Base-by-base conservation (phyloP, 331 rosid genomes). In the Saraca asoca region DNA sequence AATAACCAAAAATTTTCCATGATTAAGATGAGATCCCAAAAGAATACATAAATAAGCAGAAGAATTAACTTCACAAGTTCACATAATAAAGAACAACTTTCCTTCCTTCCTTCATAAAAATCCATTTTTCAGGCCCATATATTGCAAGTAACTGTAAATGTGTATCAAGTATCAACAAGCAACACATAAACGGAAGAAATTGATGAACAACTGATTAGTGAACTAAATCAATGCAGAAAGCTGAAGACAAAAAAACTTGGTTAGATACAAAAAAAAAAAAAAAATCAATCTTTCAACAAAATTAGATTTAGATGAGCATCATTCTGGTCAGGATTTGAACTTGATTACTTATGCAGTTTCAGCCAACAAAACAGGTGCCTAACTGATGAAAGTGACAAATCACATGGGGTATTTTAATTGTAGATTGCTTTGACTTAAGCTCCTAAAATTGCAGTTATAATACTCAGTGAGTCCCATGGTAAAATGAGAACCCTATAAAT, bases 381-480 rank as follows among this genome's bases (percentile, higher is more conserved):
- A 45, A 52, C 42, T 54, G 10, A 35, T 5, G 38, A 43, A 11
- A 11, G n/a, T 43, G 5, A 11, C 13, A 58, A 64, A 57, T 39
- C 7, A 39, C 13, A 19, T 12, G 5, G 19, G 8, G 5, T 44
- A 64, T 13, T 58, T 63, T 38, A 56, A 61, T 62, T 12, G 2
- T 43, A 43, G 49, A n/a, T 43, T 43, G 12, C 13, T 11, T 12
- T 12, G 13, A 37, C 60, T 34, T 44, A 44, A 31, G 34, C 29
- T 48, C 55, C 43, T 49, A 56, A 64, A 51, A 58, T 17, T 61
- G 53, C 35, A 53, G 5, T 12, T 43, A 43, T 12, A n/a, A n/a
- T n/a, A n/a, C n/a, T n/a, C n/a, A n/a, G n/a, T n/a, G n/a, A n/a
- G 38, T 64, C 55, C 18, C 78, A 38, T 65, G 60, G 70, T 43